These are phyloP conservation scores for Aspergillus biplanus DNA, from an alignment of 495 filamentous ascomycete genomes.

Conservation along the genomic window DNA sequence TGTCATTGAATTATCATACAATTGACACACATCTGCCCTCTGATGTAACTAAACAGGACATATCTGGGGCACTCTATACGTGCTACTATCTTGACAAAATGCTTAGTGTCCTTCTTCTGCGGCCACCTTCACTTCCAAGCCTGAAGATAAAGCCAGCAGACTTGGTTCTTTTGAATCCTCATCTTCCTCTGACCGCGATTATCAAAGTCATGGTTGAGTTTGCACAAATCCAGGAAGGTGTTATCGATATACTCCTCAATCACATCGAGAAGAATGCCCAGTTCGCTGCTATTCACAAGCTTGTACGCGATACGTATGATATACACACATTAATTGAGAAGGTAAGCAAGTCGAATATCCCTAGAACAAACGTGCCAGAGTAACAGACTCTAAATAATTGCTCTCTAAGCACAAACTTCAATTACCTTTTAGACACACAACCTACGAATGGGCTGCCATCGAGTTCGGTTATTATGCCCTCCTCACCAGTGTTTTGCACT, in stretches of 20 bases:
- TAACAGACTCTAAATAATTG: neutral
- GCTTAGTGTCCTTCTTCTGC: constrained; percentile 41
- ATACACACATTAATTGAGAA: neutral
- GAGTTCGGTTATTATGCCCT: constrained; percentile 38
- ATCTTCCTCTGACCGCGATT: constrained; percentile 29
- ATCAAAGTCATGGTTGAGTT: constrained; percentile 31
- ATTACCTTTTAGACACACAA: neutral
- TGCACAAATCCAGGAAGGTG: constrained; percentile 27
- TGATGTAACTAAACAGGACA: neutral
- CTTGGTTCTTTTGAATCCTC: constrained; percentile 30
- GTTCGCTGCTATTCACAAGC: neutral
- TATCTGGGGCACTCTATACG: neutral
- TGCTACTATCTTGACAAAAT: constrained; percentile 40
- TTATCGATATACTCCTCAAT: constrained; percentile 10
- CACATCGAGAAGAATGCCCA: neutral
- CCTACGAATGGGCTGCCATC: constrained; percentile 31
- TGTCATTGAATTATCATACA: constrained; percentile 9
- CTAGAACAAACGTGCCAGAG: neutral
- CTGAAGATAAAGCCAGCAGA: constrained; percentile 30
- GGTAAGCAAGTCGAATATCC: neutral
- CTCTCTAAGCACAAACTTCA: no score
- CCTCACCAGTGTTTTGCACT: constrained; percentile 25
- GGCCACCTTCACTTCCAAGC: constrained; percentile 37
- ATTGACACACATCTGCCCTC: neutral
- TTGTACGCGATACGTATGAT: neutral